Percentiles rank a stretch among this genome's conserved stretches.
Conservation (phyloP, 495 filamentous ascomycete genomes). For the Aspergillus kassunensis region DNA sequence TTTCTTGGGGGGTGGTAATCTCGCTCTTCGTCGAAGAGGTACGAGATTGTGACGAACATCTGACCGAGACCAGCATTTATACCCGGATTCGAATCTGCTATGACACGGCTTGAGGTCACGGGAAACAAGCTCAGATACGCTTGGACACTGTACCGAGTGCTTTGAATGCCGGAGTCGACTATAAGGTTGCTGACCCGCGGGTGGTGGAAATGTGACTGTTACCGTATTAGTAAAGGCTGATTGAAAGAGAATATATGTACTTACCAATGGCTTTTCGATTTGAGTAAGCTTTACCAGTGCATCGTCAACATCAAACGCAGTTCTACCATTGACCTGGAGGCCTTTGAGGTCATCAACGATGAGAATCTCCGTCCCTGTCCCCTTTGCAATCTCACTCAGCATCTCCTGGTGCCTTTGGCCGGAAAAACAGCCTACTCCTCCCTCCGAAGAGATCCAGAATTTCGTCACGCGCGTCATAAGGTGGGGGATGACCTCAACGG, state of each 20-base stretch:
- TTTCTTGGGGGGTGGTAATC: constrained; percentile 7
- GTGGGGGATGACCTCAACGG: constrained; percentile 10
- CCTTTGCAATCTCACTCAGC: constrained; percentile 12
- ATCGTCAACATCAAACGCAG: constrained; percentile 56
- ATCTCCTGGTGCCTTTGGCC: constrained; percentile 9
- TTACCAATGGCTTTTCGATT: constrained; percentile 51
- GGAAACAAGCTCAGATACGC: constrained; percentile 15
- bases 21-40: constrained; percentile 16
- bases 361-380: constrained; percentile 22
- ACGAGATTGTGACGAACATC: constrained; percentile 17
- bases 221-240: neutral
- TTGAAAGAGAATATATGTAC: neutral
- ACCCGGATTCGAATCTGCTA: constrained; percentile 13
- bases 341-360: constrained; percentile 15
- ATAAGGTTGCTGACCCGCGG: constrained; percentile 13
- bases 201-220: constrained; percentile 9
- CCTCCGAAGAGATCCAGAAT: constrained; percentile 15
- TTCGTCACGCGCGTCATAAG: constrained; percentile 9
- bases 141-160: constrained; percentile 8
- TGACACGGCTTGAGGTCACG: constrained; percentile 16
- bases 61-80: constrained; percentile 8
- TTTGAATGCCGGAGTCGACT: neutral
- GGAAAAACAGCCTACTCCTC: constrained; percentile 18
- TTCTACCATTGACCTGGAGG: constrained; percentile 21
- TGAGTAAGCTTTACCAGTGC: constrained; percentile 63